Percentiles rank a stretch among this genome's conserved stretches.
Evolutionary conservation across 1,284 basidiomycete species (phyloP).

Genomic region (Pisolithus thermaeus): DNA sequence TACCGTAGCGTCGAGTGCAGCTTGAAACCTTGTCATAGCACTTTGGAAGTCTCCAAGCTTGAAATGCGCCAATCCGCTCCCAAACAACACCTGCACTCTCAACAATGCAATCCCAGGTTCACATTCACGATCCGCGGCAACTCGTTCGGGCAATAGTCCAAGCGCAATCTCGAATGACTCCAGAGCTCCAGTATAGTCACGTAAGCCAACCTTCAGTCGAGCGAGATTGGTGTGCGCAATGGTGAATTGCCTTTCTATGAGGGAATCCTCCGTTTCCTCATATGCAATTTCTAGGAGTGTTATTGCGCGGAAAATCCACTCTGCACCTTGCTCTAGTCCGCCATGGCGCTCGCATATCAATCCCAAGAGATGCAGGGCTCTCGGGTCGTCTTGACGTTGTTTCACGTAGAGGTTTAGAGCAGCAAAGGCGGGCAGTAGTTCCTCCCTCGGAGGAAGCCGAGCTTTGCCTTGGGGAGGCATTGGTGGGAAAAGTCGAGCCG

Average conservation of each 20-base stretch:
- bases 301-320: constrained; percentile 62
- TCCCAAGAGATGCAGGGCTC: constrained; percentile 81
- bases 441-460: constrained; percentile 32
- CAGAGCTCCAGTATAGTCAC: constrained; percentile 56
- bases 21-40: constrained; percentile 63
- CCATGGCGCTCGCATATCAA: constrained; percentile 84
- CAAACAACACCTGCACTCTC: constrained; percentile 64
- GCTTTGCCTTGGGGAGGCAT: constrained; percentile 27
- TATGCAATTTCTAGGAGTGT: constrained; percentile 79
- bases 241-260: constrained; percentile 74
- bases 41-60: constrained; percentile 58
- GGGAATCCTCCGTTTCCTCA: constrained; percentile 78
- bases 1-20: constrained; percentile 51
- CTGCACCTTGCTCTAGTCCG: constrained; percentile 57
- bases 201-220: constrained; percentile 61
- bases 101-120: constrained; percentile 35
- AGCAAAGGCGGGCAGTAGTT: constrained; percentile 72
- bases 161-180: constrained; percentile 71
- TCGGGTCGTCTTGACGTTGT: constrained; percentile 62
- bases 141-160: constrained; percentile 56
- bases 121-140: background rate
- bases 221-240: constrained; percentile 83
- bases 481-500: constrained; percentile 55
- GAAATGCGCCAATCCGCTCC: constrained; percentile 67
- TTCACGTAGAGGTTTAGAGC: constrained; percentile 75